Percentiles rank a stretch among this genome's conserved stretches.
phyloP scores from a whole-genome alignment of 495 filamentous ascomycete species.

The Podospora conica region DNA sequence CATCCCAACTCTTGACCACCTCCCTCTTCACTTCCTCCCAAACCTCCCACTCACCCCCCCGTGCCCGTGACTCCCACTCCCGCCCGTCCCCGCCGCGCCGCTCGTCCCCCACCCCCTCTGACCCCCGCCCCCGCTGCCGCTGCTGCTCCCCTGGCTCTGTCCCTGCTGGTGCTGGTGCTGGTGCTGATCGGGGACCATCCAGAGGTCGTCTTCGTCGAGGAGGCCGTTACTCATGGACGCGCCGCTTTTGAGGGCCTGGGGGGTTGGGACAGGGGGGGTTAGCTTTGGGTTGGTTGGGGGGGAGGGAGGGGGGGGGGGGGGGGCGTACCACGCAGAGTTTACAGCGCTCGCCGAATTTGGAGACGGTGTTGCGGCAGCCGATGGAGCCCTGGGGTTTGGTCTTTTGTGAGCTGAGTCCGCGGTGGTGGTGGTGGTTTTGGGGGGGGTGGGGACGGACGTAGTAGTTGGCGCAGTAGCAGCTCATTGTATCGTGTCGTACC shows the following conservation, averaged over 20 bases:
- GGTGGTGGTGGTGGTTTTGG: not conserved
- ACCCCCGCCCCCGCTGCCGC: not conserved
- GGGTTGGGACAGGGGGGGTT: not conserved
- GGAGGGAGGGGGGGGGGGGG: no score
- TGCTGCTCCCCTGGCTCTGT: constrained; percentile 2
- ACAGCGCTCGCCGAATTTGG: constrained; percentile 41
- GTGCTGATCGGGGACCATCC: not conserved
- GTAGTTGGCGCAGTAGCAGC: constrained; percentile 49
- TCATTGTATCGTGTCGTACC: constrained; percentile 10
- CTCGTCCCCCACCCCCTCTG: not conserved
- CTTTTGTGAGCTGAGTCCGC: not conserved
- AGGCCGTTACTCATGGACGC: constrained; percentile 21
- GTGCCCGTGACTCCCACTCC: no score
- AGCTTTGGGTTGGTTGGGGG: not conserved
- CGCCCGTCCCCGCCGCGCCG: no score
- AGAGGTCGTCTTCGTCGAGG: constrained; percentile 20
- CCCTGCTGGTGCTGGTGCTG: not conserved
- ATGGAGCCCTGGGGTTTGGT: constrained; percentile 28
- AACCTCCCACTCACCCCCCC: not conserved
- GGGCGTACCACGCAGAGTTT: constrained; percentile 38
- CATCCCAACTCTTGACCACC: not conserved
- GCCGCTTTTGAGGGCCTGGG: constrained; percentile 20
- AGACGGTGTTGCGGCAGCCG: constrained; percentile 41
- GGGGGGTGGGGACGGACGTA: constrained; percentile 34
- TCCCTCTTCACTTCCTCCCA: not conserved